Evolutionary conservation across 1,139 yeast species (phyloP).

Genomic region (Blastobotrys serpentis): DNA sequence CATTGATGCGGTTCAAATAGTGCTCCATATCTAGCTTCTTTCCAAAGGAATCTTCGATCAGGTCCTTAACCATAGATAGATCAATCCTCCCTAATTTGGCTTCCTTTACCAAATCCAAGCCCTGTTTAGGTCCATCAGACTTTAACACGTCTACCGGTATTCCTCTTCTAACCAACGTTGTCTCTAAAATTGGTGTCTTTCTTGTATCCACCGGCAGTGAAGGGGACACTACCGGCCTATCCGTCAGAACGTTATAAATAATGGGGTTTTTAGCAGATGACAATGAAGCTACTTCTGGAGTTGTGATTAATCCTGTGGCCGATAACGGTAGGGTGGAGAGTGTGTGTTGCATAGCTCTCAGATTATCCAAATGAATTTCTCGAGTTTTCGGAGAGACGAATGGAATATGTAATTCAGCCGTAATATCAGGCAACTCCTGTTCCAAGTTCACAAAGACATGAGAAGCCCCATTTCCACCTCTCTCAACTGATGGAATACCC

Average conservation of each 20-base stretch:
- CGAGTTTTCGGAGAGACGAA: conserved; percentile 46
- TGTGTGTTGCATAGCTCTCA: conserved; percentile 52
- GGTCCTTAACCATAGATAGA: conserved; percentile 51
- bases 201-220: conserved; percentile 68
- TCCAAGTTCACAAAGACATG: conserved; percentile 84
- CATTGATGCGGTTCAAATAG: conserved; percentile 64
- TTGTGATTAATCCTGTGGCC: conserved; percentile 53
- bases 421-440: conserved; percentile 73
- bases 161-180: conserved; percentile 81
- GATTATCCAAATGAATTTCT: conserved; percentile 54
- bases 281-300: conserved; percentile 47
- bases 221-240: conserved; percentile 87
- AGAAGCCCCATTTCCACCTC: conserved; percentile 52
- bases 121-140: conserved; percentile 32
- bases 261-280: conserved; percentile 62
- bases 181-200: conserved; percentile 63
- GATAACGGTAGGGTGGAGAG: conserved; percentile 47
- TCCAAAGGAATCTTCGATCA: conserved; percentile 81
- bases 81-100: conserved; percentile 53
- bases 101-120: conserved; percentile 46
- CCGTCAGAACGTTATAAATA: conserved; percentile 84
- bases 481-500: conserved; percentile 85
- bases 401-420: conserved; percentile 51
- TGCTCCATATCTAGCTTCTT: conserved; percentile 60
- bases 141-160: conserved; percentile 57